Evolutionary conservation across 768 basidiomycete species (phyloP), one percentile per base, ranked within the genome.

Genomic region (Filobasidium floriforme): DNA sequence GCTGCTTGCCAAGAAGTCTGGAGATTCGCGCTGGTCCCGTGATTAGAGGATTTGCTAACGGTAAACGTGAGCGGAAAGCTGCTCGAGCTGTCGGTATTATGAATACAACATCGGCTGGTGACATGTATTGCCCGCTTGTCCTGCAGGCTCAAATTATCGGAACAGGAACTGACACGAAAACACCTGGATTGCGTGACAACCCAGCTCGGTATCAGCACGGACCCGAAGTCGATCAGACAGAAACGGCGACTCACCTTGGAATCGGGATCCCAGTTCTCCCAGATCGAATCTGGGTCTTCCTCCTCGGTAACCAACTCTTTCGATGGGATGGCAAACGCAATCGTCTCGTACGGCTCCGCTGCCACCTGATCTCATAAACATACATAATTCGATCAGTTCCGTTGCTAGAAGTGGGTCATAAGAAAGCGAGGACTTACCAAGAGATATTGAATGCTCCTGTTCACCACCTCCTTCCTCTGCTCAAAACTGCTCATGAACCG

Each of bases 201-300:
- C 3, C 12, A 49, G 14, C 15, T 49, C 22, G 14, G 46, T 22
- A 18, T 49, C 4, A 49, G 46, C 46, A 6, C 22, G 18, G 46
- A 9, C 40, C 19, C 26, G 19, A 37, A 9, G 32, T 9, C 32
- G 32, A 4, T 37, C 9, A 9, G 32, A 37, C 9, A 37, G 9
- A 62, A 3, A 37, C n/a, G 26, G 18, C 18, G 28, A 66, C 57
- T 43, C 80, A 96, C 92, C 80, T 97, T 97, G 61, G 92, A 94
- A 77, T 99, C 94, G n/a, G 89, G 86, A 77, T 98, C 96, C 96
- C 94, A 98, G 75, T 97, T 90, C 46, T 93, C 93, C 96, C 96
- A 99, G 18, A 88, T 87, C 32, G 88, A 89, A 72, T 93, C 91
- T 67, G 91, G 88, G 74, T 92, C 91, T 55, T 89, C 85, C 19